Conservation (phyloP, 1,284 basidiomycete species). For the Schizopora paradoxa region DNA sequence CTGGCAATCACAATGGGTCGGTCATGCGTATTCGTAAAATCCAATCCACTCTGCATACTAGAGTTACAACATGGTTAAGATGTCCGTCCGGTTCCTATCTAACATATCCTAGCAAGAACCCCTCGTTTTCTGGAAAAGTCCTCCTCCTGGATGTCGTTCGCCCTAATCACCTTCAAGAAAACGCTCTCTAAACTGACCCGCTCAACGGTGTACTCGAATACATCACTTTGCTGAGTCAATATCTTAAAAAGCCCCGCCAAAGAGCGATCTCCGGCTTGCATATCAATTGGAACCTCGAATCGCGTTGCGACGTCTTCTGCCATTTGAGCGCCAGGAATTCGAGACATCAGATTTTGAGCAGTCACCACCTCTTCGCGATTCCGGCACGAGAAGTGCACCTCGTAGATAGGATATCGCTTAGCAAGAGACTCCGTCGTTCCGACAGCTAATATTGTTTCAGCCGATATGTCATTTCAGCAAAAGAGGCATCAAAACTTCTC, state of each 20-base stretch:
- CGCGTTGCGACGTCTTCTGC: slow-evolving; percentile 74
- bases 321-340: slow-evolving; percentile 57
- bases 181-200: slow-evolving; percentile 64
- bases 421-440: slow-evolving; percentile 64
- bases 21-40: too few relatives aligned
- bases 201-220: slow-evolving; percentile 65
- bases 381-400: slow-evolving; percentile 70
- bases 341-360: slow-evolving; percentile 57
- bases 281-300: slow-evolving; percentile 64
- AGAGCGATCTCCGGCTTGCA: slow-evolving; percentile 30
- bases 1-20: too few relatives aligned
- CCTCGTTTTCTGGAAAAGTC: slow-evolving; percentile 29
- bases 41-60: too few relatives aligned
- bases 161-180: slow-evolving; percentile 68
- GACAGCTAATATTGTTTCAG: slow-evolving; percentile 38
- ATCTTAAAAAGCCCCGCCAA: slow-evolving; percentile 55
- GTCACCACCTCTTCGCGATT: slow-evolving; percentile 51
- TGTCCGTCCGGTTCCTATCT: too few relatives aligned
- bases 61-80: background rate
- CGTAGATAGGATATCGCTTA: slow-evolving; percentile 65
- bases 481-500: slow-evolving; percentile 22
- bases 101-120: slow-evolving; percentile 22
- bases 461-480: background rate
- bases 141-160: slow-evolving; percentile 57
- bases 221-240: slow-evolving; percentile 45